These are phyloP conservation scores for Russula foetens DNA, from an alignment of 768 basidiomycete species.

Conservation along the genomic window DNA sequence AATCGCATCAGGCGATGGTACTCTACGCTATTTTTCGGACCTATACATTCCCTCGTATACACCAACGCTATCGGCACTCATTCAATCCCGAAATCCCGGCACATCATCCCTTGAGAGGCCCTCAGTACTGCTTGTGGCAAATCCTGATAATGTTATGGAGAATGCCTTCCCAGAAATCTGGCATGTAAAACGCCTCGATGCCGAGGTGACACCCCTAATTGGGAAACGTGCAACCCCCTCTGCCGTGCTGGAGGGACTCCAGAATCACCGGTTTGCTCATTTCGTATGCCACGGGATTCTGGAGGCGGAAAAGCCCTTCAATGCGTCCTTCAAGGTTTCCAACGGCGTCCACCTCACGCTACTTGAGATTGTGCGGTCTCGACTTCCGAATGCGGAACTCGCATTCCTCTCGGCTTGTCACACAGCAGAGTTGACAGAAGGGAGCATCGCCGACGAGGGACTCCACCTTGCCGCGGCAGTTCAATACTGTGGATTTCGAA, in stretches of 20 bases:
- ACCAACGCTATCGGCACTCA: slow-evolving; percentile 5
- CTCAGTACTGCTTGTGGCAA: background rate
- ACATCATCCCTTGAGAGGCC: background rate
- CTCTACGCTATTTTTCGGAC: background rate
- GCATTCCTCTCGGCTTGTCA: too few species aligned
- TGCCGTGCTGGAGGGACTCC: background rate
- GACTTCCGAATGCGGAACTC: too few species aligned
- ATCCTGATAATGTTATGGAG: background rate
- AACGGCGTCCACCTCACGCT: too few species aligned
- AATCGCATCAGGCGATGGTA: background rate
- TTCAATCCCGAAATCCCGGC: background rate
- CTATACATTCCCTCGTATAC: slow-evolving; percentile 14
- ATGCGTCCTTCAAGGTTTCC: too few species aligned
- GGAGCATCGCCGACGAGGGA: too few species aligned
- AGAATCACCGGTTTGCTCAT: background rate
- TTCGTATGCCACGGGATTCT: slow-evolving; percentile 8
- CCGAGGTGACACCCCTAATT: background rate
- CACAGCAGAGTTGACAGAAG: too few species aligned
- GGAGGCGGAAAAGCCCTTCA: background rate
- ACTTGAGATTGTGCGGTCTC: too few species aligned
- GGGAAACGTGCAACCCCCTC: background rate
- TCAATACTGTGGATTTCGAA: too few species aligned
- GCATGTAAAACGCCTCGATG: background rate
- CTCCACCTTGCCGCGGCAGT: too few species aligned
- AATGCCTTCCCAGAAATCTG: background rate